These are phyloP conservation scores for Nemophila menziesii DNA, from an alignment of 257 asterid genomes.

Conservation along the genomic window DNA sequence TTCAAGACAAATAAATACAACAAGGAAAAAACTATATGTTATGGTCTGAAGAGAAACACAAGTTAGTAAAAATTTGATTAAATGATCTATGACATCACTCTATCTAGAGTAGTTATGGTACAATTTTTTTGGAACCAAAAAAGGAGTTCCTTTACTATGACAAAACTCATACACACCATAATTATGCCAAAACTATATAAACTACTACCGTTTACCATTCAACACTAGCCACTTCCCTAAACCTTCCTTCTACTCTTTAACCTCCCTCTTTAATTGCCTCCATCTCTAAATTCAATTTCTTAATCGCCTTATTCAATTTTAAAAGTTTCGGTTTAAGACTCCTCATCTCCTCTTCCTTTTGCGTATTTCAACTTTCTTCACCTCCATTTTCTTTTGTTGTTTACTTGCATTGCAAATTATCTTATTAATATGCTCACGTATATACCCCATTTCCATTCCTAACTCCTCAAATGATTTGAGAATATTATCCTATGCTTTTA, in stretches of 20 bases:
- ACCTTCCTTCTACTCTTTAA: conserved; percentile 13
- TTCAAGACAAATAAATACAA: too few species aligned
- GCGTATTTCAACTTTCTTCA: conserved; percentile 24
- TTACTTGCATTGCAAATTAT: conserved; percentile 21
- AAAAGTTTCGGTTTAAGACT: conserved; percentile 16
- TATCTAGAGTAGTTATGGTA: too few species aligned
- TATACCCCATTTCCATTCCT: conserved; percentile 49
- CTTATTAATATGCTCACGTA: conserved; percentile 27
- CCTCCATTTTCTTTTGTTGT: conserved; percentile 7
- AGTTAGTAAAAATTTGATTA: too few species aligned
- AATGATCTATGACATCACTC: too few species aligned
- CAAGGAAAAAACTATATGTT: too few species aligned
- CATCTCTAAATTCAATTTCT: conserved; percentile 23
- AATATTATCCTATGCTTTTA: conserved; percentile 43
- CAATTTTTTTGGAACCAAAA: too few species aligned
- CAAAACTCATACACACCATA: too few species aligned
- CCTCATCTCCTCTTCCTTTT: conserved; percentile 23
- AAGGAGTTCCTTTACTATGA: too few species aligned
- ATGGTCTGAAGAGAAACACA: not conserved
- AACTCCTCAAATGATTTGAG: conserved; percentile 44
- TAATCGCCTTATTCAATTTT: conserved; percentile 13
- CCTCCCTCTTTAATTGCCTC: conserved; percentile 21
- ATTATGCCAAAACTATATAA: not conserved
- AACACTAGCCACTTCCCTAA: conserved; percentile 26
- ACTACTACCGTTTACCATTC: conserved; percentile 33